Evolutionary conservation across 2,329 filamentous ascomycete genomes (phyloP), one percentile per base, ranked within the genome.

Genomic region (Xylaria sp.): DNA sequence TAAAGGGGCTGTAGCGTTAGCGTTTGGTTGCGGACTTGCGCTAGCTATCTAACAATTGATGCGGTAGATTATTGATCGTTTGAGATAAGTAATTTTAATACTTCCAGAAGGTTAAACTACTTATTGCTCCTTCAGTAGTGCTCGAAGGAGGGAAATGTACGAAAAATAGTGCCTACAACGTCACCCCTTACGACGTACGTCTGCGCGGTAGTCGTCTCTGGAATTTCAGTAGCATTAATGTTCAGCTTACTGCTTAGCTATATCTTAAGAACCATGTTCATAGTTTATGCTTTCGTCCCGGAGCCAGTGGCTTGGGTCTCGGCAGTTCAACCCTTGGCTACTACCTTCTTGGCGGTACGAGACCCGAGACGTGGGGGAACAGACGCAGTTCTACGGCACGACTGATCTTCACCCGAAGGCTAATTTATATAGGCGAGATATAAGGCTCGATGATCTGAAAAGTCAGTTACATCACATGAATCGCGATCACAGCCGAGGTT

Each of bases 311-410:
- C 52, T 52, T 56, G 67, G 67, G 63, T 59, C 61, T 55, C 66
- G 66, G 66, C 48, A 69, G 50, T 65, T 65, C 13, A 8, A 28
- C 39, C 13, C 63, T 62, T 62, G 66, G 62, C 66, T 46, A n/a
- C 51, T 23, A 13, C 13, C 34, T 57, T 23, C 34, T 50, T 25
- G 61, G 54, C 48, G 56, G 57, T 28, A 20, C n/a, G 15, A 20
- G 34, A 54, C 25, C 52, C 28, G 9, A 10, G 32, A 3, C 39
- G 56, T 58, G 39, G 56, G 55, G 63, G 46, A 10, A 3, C 13
- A 50, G 23, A 52, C 37, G 51, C 34, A 56, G 13, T 9, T 52
- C 52, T 28, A 20, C 25, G 44, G 66, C 39, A 44, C 10, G 15
- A 32, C 18, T 23, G n/a, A 13, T 59, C 32, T 44, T 60, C 32